Conservation (phyloP, 2,329 filamentous ascomycete species). For the Aspergillus fumigatus region DNA sequence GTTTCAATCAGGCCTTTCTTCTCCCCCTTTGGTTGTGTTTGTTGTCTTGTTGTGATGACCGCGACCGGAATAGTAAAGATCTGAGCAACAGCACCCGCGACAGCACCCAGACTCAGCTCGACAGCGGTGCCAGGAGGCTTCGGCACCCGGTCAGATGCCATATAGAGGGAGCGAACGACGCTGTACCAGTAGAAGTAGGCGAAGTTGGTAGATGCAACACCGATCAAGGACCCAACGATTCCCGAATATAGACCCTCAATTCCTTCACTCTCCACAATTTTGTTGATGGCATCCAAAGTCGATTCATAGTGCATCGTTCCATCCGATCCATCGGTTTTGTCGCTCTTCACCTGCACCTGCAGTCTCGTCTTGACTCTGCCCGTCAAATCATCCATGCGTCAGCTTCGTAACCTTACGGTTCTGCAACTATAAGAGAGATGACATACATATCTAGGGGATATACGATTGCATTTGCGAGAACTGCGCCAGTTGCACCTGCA, state of each 20-base stretch:
- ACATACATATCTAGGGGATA: conserved; percentile 95
- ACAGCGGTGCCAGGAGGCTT: conserved; percentile 70
- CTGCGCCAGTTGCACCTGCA: conserved; percentile 86
- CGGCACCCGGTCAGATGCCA: conserved; percentile 53
- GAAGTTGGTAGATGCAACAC: conserved; percentile 96
- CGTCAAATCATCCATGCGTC: conserved; percentile 7
- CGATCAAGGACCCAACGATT: conserved; percentile 78
- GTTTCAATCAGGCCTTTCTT: conserved; percentile 84
- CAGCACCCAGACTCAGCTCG: conserved; percentile 79
- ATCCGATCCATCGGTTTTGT: conserved; percentile 43
- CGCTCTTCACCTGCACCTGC: conserved; percentile 82
- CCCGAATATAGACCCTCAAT: conserved; percentile 80
- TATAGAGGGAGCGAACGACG: conserved; percentile 75
- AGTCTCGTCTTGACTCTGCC: conserved; percentile 88
- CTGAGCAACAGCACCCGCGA: conserved; percentile 86
- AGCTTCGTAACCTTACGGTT: conserved; percentile 8
- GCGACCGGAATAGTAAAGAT: conserved; percentile 95
- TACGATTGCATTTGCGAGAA: conserved; percentile 89
- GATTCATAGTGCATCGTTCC: conserved; percentile 72
- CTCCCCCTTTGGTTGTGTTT: conserved; percentile 81
- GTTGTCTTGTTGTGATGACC: conserved; percentile 91
- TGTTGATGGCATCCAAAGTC: conserved; percentile 80
- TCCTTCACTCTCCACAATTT: conserved; percentile 79
- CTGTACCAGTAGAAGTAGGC: conserved; percentile 99
- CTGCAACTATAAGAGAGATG: neutral